Base-by-base conservation (phyloP, 2,329 filamentous ascomycete genomes). In the Talaromyces sp. region DNA sequence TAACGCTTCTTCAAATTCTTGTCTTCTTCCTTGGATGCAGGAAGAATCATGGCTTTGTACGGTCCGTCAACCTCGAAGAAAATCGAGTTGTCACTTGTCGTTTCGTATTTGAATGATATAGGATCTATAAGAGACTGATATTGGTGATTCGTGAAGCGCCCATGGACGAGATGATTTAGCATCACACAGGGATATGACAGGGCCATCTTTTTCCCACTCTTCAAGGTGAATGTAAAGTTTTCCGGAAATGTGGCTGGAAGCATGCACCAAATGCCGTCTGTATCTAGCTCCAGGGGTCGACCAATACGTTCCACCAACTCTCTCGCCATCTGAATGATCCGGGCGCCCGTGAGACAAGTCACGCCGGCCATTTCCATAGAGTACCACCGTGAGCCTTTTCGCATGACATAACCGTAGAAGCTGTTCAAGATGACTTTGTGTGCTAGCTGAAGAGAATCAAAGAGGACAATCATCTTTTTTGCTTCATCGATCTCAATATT, bases 1-100 rank as follows among this genome's bases (percentile, higher is more conserved):
- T 99, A 99, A 72, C 95, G 88, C 79, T 99, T 99, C 81, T 99
- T 99, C 84, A 99, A 82, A 77, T 99, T 99, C 82, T 98, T 99
- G 80, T 98, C 93, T 76, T 98, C 95, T 74, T 99, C 95, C 74
- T 99, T 98, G 0, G 93, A 98, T 0, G 95, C 98, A 1, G 95
- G 95, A 66, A 99, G 77, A 65, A 99, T 88, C 95, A 99, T 99
- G 66, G 95, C 95, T 74, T 86, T 93, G 82, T 99, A 99, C 0
- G 95, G 95, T 4, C 95, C 95, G 70, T 99, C 95, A 56, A 99
- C 95, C 77, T 99, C 95, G 79, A 99, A 99, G 81, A 99, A 99
- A 75, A 99, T 99, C 37, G 93, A 95, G 77, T 99, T 99, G 73
- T 99, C 95, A 80, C 93, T 98, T 75, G 96, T 91, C 0, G 93